Conservation (phyloP, 2,329 filamentous ascomycete species). For the Stemphylium lycopersici region DNA sequence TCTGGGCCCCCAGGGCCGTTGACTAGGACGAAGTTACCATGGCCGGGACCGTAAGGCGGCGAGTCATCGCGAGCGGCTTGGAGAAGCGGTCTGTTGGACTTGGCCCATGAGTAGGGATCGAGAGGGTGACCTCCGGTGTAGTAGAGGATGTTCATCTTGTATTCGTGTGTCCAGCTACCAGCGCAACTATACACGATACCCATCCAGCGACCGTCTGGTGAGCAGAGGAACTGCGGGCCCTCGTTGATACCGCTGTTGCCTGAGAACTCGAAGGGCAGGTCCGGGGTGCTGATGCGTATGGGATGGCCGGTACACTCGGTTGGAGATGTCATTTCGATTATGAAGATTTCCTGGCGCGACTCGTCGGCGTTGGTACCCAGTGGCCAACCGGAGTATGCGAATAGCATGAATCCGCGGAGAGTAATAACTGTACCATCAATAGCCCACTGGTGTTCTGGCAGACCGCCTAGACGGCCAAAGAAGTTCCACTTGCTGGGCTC, state of each 20-base stretch:
- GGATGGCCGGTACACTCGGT: conserved; percentile 45
- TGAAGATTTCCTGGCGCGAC: conserved; percentile 53
- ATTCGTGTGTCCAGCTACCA: conserved; percentile 55
- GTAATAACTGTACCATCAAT: conserved; percentile 56
- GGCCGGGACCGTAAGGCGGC: conserved; percentile 54
- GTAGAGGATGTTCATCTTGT: conserved; percentile 56
- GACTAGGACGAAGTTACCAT: conserved; percentile 53
- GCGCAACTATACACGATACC: conserved; percentile 57
- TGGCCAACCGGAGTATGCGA: conserved; percentile 57
- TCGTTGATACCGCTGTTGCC: conserved; percentile 54
- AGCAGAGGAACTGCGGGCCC: conserved; percentile 49
- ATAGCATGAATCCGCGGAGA: conserved; percentile 48
- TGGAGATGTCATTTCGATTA: conserved; percentile 48
- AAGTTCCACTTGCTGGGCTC: conserved; percentile 49
- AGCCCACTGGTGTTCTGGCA: conserved; percentile 54
- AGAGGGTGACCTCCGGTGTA: conserved; percentile 52
- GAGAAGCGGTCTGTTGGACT: conserved; percentile 49
- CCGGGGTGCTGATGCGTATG: conserved; percentile 50
- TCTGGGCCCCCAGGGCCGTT: conserved; percentile 44
- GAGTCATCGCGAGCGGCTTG: conserved; percentile 41
- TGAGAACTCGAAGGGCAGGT: conserved; percentile 49
- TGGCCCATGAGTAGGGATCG: conserved; percentile 47
- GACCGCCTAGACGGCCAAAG: conserved; percentile 49
- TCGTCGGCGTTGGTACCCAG: conserved; percentile 44
- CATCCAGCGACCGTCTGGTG: conserved; percentile 48